Evolutionary conservation across 768 basidiomycete species (phyloP).

Genomic region (Kwoniella bestiolae): DNA sequence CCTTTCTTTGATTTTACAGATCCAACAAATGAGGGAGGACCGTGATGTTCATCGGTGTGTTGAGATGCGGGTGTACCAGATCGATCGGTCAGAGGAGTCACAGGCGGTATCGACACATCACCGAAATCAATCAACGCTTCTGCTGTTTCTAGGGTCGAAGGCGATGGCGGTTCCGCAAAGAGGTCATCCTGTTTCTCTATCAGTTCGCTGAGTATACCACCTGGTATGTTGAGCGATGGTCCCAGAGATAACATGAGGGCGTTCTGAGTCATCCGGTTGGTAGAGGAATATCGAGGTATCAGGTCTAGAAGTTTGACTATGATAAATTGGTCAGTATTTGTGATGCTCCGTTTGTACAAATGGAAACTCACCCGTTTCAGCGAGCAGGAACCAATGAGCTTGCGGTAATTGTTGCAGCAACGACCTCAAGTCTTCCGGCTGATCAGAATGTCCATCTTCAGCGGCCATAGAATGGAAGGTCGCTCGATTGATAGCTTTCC

Average conservation of each 20-base stretch:
- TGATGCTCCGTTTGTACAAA: neutral
- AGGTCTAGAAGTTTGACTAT: slow-evolving; percentile 66
- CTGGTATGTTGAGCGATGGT: slow-evolving; percentile 61
- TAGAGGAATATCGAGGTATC: slow-evolving; percentile 69
- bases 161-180: slow-evolving; percentile 39
- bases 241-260: slow-evolving; percentile 87
- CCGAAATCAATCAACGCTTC: slow-evolving; percentile 46
- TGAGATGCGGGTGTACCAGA: slow-evolving; percentile 3
- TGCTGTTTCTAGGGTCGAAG: slow-evolving; percentile 22
- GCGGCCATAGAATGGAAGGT: slow-evolving; percentile 26
- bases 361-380: slow-evolving; percentile 70
- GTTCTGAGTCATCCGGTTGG: slow-evolving; percentile 90
- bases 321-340: neutral
- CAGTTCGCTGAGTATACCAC: slow-evolving; percentile 46
- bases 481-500: slow-evolving; percentile 62
- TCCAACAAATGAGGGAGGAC: neutral
- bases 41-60: neutral
- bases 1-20: slow-evolving; percentile 23
- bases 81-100: slow-evolving; percentile 12
- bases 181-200: slow-evolving; percentile 39
- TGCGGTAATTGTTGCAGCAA: slow-evolving; percentile 72
- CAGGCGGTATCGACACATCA: slow-evolving; percentile 26
- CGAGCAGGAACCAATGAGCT: slow-evolving; percentile 82
- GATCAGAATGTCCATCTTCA: slow-evolving; percentile 1
- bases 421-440: slow-evolving; percentile 64